Evolutionary conservation across 2,329 filamentous ascomycete genomes (phyloP).

Genomic region (Fusarium anguioides): DNA sequence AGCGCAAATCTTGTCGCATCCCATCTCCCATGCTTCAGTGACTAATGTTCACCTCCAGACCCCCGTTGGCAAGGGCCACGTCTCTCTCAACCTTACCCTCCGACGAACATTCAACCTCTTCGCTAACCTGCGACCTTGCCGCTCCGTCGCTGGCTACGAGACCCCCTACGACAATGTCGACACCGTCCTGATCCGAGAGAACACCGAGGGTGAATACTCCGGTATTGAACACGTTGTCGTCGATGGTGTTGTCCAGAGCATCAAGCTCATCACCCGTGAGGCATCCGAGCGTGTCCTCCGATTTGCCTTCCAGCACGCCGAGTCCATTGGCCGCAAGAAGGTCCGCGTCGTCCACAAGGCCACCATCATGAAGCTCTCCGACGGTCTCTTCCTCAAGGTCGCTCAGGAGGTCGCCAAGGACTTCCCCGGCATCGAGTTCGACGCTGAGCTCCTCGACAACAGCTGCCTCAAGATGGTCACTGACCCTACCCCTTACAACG

Average conservation of each 20-base stretch:
- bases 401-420: constrained; percentile 91
- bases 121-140: constrained; percentile 98
- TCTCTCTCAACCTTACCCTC: constrained; percentile 98
- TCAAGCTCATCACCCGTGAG: constrained; percentile 98
- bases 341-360: constrained; percentile 99
- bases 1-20: constrained; percentile 18
- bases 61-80: constrained; percentile 97
- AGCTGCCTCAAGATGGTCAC: constrained; percentile 99
- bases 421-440: constrained; percentile 95
- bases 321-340: constrained; percentile 93
- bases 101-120: constrained; percentile 99
- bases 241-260: constrained; percentile 97
- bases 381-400: constrained; percentile 95
- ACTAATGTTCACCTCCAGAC: constrained; percentile 65
- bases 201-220: constrained; percentile 99
- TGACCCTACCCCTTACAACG: constrained; percentile 95
- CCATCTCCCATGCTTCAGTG: neutral
- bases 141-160: constrained; percentile 97
- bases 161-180: constrained; percentile 98
- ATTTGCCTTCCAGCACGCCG: constrained; percentile 98
- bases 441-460: constrained; percentile 98
- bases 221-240: constrained; percentile 99
- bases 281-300: constrained; percentile 95
- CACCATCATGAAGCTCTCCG: constrained; percentile 99
- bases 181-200: constrained; percentile 98